Percentiles rank a stretch among this genome's conserved stretches.
Conservation (phyloP, 2,329 filamentous ascomycete species). For the Akanthomyces dipterigenus region DNA sequence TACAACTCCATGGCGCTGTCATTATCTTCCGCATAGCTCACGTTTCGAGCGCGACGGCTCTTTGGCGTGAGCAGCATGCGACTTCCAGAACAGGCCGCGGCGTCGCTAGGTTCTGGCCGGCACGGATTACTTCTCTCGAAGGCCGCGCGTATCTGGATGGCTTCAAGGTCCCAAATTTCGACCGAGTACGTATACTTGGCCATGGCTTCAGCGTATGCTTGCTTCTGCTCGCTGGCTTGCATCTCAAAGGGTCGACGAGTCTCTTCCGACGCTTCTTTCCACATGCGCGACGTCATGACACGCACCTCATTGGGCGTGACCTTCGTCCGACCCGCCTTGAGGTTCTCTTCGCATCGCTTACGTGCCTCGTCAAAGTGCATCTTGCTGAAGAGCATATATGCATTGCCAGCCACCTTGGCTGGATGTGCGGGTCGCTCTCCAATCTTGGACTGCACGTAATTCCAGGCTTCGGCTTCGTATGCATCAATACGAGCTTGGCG, state of each 20-base stretch:
- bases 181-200: conserved; percentile 54
- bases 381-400: conserved; percentile 86
- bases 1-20: conserved; percentile 22
- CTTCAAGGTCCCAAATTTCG: conserved; percentile 65
- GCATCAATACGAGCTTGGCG: conserved; percentile 47
- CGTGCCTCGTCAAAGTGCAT: conserved; percentile 60
- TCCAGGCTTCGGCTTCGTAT: conserved; percentile 49
- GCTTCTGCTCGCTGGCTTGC: conserved; percentile 64
- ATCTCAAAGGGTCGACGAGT: conserved; percentile 73
- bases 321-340: conserved; percentile 55
- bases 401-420: conserved; percentile 67
- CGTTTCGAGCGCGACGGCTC: conserved; percentile 28
- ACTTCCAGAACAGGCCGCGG: neutral
- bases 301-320: conserved; percentile 75
- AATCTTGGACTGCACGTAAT: conserved; percentile 48
- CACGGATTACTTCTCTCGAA: conserved; percentile 50
- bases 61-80: conserved; percentile 18
- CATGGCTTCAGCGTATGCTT: conserved; percentile 51
- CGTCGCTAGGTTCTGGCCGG: conserved; percentile 21
- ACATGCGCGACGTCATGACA: conserved; percentile 80
- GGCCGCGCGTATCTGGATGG: conserved; percentile 43
- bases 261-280: conserved; percentile 68
- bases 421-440: conserved; percentile 72
- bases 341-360: conserved; percentile 56
- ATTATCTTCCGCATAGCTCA: conserved; percentile 32